Evolutionary conservation across 2,329 filamentous ascomycete species (phyloP).

Genomic region (Didymella pomorum): DNA sequence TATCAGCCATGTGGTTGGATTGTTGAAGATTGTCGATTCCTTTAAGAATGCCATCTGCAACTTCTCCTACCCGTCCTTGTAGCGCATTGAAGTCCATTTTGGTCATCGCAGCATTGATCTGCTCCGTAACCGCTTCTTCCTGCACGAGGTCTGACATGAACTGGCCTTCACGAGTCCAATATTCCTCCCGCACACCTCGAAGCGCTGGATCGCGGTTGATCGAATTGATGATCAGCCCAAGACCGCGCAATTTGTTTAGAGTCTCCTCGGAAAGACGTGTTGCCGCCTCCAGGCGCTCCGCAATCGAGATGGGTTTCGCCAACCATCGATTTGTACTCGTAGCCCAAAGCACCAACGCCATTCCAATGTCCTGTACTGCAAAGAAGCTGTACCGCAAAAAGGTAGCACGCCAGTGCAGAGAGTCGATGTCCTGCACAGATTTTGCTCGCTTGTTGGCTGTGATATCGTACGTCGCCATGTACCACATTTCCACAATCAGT

Average conservation of each 20-base stretch:
- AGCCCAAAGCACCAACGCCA: conserved; percentile 75
- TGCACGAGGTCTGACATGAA: conserved; percentile 79
- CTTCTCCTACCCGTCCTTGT: conserved; percentile 67
- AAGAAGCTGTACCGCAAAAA: conserved; percentile 70
- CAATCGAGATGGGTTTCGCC: conserved; percentile 65
- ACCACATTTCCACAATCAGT: conserved; percentile 70
- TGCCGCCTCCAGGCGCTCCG: conserved; percentile 70
- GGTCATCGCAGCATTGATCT: conserved; percentile 72
- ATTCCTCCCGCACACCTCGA: conserved; percentile 70
- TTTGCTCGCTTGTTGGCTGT: conserved; percentile 69
- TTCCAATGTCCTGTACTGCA: conserved; percentile 67
- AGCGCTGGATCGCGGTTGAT: conserved; percentile 76
- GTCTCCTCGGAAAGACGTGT: conserved; percentile 66
- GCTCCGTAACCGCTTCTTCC: conserved; percentile 76
- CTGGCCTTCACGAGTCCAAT: conserved; percentile 81
- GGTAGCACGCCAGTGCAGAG: conserved; percentile 75
- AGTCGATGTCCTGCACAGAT: conserved; percentile 68
- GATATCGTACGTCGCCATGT: conserved; percentile 71
- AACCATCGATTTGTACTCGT: conserved; percentile 83
- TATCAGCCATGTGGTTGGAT: conserved; percentile 4
- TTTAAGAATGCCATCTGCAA: conserved; percentile 47
- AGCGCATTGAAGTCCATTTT: conserved; percentile 70
- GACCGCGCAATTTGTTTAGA: conserved; percentile 73
- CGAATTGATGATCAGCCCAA: conserved; percentile 82
- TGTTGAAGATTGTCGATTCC: conserved; percentile 41